These are phyloP conservation scores for Termitomyces sp. DNA, from an alignment of 768 basidiomycete genomes.

Conservation along the genomic window DNA sequence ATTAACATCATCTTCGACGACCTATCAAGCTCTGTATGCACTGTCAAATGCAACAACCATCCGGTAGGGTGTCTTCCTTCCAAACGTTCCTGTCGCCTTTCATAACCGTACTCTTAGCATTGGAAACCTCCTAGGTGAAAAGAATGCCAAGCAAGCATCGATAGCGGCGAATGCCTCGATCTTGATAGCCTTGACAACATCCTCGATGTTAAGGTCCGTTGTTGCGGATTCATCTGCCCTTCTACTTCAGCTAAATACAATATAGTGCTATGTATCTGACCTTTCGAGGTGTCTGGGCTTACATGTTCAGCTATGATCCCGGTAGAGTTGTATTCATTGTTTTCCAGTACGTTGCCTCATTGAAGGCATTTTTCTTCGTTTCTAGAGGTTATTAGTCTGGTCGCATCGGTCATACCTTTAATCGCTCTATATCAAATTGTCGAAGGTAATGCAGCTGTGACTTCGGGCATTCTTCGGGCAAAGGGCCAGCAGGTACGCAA, in stretches of 20 bases:
- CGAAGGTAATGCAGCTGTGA: conserved; percentile 69
- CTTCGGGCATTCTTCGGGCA: conserved; percentile 77
- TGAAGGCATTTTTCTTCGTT: not conserved
- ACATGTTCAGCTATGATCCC: conserved; percentile 71
- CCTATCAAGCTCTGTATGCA: conserved; percentile 80
- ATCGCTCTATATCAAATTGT: conserved; percentile 81
- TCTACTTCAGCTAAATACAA: not conserved
- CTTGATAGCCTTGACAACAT: conserved; percentile 50
- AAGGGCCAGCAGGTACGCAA: conserved; percentile 66
- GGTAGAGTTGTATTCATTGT: conserved; percentile 29
- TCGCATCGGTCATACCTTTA: conserved; percentile 69
- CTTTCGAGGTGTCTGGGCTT: conserved; percentile 66
- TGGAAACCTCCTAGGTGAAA: conserved; percentile 15
- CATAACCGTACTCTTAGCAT: conserved; percentile 4
- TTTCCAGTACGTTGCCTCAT: not conserved
- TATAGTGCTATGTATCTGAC: conserved; percentile 48
- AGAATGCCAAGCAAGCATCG: conserved; percentile 7
- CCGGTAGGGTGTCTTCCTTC: conserved; percentile 45
- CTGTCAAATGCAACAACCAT: conserved; percentile 82
- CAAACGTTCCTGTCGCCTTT: not conserved
- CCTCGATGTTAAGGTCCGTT: not conserved
- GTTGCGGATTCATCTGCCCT: not conserved
- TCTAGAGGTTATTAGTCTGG: conserved; percentile 51
- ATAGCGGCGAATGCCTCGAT: conserved; percentile 52
- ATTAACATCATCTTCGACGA: conserved; percentile 67